phyloP scores from a whole-genome alignment of 768 basidiomycete species.

The Lentinula guzmanii region DNA sequence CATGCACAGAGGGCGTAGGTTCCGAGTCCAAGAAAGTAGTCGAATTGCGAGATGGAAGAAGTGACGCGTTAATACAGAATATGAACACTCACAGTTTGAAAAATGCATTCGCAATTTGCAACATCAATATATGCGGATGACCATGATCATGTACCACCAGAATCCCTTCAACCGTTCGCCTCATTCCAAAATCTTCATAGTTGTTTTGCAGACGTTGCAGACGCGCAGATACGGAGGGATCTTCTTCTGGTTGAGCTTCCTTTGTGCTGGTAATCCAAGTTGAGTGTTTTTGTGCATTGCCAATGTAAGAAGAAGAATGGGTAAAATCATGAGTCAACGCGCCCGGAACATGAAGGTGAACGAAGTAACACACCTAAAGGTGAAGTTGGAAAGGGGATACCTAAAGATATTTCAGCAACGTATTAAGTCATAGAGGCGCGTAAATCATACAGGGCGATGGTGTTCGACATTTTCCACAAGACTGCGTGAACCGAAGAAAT shows the following conservation, averaged over 20 bases:
- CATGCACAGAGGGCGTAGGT: neutral
- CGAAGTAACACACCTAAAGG: slow-evolving; percentile 59
- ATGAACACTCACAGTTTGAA: slow-evolving; percentile 83
- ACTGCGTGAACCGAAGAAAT: too few relatives aligned
- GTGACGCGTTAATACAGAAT: neutral
- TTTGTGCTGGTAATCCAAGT: slow-evolving; percentile 59
- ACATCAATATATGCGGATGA: slow-evolving; percentile 95
- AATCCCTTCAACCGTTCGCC: slow-evolving; percentile 88
- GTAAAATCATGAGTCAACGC: neutral
- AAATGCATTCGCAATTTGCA: slow-evolving; percentile 98
- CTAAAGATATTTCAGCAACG: slow-evolving; percentile 26
- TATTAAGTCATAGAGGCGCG: neutral
- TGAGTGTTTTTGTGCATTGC: slow-evolving; percentile 7
- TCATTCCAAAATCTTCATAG: slow-evolving; percentile 96
- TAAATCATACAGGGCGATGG: slow-evolving; percentile 38
- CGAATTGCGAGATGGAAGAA: neutral
- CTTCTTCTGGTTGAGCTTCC: slow-evolving; percentile 95
- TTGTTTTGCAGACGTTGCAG: slow-evolving; percentile 93
- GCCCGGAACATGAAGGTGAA: neutral
- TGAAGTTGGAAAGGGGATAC: slow-evolving; percentile 86
- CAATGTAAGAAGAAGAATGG: neutral
- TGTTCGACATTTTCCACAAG: slow-evolving; percentile 38
- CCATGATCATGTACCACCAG: slow-evolving; percentile 94
- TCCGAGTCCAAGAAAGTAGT: neutral
- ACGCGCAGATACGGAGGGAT: slow-evolving; percentile 91